Conservation (phyloP, 1,284 basidiomycete species). For the Inonotus obliquus region DNA sequence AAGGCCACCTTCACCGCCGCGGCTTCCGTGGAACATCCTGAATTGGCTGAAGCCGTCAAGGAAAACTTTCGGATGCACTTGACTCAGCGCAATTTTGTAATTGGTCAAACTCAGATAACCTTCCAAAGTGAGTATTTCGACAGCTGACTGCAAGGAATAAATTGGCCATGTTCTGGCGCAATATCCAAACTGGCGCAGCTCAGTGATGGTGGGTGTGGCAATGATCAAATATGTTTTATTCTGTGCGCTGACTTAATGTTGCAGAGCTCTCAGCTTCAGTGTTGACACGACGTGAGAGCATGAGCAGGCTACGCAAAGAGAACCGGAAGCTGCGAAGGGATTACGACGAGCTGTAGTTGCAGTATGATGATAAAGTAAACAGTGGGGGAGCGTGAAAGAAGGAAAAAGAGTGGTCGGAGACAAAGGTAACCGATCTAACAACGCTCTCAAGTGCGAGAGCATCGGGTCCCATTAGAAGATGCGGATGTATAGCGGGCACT, state of each 20-base stretch:
- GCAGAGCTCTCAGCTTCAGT: conserved; percentile 73
- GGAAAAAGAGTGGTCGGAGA: conserved; percentile 80
- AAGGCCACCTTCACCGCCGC: conserved; percentile 58
- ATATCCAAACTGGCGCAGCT: conserved; percentile 70
- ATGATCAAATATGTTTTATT: not conserved
- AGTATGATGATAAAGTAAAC: conserved; percentile 75
- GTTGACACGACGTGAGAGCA: conserved; percentile 63
- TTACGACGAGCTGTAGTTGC: conserved; percentile 70
- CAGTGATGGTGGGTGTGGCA: conserved; percentile 56
- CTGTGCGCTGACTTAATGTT: not conserved
- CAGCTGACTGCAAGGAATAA: not conserved
- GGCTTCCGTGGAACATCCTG: conserved; percentile 58
- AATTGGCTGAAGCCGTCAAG: conserved; percentile 59
- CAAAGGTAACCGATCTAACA: conserved; percentile 76
- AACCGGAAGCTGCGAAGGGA: conserved; percentile 74
- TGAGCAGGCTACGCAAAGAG: conserved; percentile 74
- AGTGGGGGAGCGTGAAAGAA: conserved; percentile 79
- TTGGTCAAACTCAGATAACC: conserved; percentile 78
- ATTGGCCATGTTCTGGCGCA: conserved; percentile 15
- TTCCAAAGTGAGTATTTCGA: conserved; percentile 56
- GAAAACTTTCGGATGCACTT: conserved; percentile 54
- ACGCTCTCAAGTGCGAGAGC: conserved; percentile 80
- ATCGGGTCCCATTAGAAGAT: conserved; percentile 76
- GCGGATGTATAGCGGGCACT: conserved; percentile 78
- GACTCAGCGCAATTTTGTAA: conserved; percentile 68